Evolutionary conservation across 176 grass and related monocot genomes (phyloP).

Genomic region (Eragrostis nindensis): DNA sequence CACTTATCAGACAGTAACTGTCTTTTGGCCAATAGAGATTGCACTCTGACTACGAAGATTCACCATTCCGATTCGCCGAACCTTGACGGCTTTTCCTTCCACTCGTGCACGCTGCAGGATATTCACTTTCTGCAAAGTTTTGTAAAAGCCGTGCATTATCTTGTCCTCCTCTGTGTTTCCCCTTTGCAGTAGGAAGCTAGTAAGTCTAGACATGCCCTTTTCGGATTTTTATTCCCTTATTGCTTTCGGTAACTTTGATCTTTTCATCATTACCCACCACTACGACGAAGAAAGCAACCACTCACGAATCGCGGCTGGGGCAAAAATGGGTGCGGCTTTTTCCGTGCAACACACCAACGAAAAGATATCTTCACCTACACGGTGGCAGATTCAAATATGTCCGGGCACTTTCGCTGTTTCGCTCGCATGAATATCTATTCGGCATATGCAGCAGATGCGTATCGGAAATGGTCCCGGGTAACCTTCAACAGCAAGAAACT

Average conservation of each 20-base stretch:
- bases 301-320: no score
- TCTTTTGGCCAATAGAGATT: not conserved
- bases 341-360: not conserved
- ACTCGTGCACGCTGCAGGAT: conserved; percentile 22
- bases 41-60: not conserved
- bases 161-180: not conserved
- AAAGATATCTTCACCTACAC: not conserved
- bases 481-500: conserved; percentile 18
- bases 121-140: conserved; percentile 19
- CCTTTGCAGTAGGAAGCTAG: not conserved
- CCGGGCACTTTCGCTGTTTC: not conserved
- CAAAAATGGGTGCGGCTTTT: not conserved
- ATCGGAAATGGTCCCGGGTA: not conserved
- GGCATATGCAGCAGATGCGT: not conserved
- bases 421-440: not conserved
- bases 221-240: not conserved
- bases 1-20: not conserved
- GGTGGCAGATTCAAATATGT: conserved; percentile 3
- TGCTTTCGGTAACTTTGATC: conserved; percentile 20
- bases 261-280: conserved; percentile 14
- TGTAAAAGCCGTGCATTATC: not conserved
- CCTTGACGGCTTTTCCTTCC: not conserved
- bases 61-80: not conserved
- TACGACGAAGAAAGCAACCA: not conserved
- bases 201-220: not conserved